Conservation (phyloP, 805 yeast species). For the Starmerella apicola region DNA sequence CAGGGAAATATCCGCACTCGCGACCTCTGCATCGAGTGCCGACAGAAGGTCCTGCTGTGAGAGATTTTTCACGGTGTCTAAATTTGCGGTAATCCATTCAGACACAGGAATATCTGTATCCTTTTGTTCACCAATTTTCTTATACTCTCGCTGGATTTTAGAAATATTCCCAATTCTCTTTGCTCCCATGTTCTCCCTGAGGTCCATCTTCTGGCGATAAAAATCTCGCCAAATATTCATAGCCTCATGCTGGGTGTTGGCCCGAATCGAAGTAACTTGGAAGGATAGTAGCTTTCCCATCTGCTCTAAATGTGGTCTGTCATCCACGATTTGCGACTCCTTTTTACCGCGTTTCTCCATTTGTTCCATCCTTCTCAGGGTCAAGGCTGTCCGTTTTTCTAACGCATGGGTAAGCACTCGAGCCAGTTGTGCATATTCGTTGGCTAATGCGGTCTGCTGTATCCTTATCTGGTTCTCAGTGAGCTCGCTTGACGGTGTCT, state of each 20-base stretch:
- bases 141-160: conserved; percentile 22
- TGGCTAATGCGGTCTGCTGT: conserved; percentile 16
- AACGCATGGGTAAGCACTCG: conserved; percentile 14
- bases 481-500: no score
- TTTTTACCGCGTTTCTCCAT: conserved; percentile 5
- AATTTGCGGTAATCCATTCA: conserved; percentile 22
- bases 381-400: conserved; percentile 17
- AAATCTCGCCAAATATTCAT: conserved; percentile 25
- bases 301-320: conserved; percentile 11
- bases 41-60: conserved; percentile 16
- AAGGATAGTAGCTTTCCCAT: conserved; percentile 12
- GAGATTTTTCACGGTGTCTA: conserved; percentile 21
- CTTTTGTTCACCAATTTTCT: conserved; percentile 6
- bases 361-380: conserved; percentile 16
- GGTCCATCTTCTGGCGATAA: conserved; percentile 20
- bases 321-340: conserved; percentile 3
- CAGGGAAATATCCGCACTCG: conserved; percentile 15
- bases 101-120: conserved; percentile 14
- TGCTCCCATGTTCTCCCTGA: conserved; percentile 20
- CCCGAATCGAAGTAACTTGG: conserved; percentile 12
- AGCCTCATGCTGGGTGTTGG: conserved; percentile 12
- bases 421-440: conserved; percentile 17
- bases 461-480: conserved; percentile 10
- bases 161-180: conserved; percentile 19
- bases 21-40: conserved; percentile 17